Conservation (phyloP, 75 land plant species). For the Larix kaempferi region DNA sequence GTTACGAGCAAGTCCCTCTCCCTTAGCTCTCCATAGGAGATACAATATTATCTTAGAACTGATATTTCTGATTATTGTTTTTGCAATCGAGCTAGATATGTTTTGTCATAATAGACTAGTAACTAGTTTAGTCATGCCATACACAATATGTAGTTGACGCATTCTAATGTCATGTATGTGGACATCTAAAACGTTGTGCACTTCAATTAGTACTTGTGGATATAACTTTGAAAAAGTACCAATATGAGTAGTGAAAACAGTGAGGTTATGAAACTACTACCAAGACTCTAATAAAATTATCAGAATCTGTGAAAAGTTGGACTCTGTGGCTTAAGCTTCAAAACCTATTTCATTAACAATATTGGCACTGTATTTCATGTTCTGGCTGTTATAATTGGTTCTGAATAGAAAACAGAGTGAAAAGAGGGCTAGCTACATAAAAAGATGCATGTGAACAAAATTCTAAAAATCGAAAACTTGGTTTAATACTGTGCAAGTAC, state of each 20-base stretch:
- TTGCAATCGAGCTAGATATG: neutral
- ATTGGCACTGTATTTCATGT: neutral
- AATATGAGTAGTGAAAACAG: neutral
- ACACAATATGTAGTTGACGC: too few species aligned
- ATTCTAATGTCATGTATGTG: too few species aligned
- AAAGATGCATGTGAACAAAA: neutral
- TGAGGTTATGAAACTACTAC: neutral
- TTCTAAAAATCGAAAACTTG: neutral
- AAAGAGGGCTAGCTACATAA: neutral
- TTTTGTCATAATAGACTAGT: neutral
- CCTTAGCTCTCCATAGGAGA: too few species aligned
- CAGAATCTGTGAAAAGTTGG: neutral
- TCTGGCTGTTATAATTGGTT: neutral
- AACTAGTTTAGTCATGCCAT: too few species aligned
- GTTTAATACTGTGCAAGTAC: constrained; percentile 57
- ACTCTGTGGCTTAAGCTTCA: neutral
- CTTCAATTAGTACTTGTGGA: neutral
- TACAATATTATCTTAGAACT: too few species aligned
- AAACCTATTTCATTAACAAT: neutral
- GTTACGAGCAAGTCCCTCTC: too few species aligned
- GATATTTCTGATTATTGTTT: too few species aligned
- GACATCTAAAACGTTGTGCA: neutral
- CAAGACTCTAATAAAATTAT: neutral
- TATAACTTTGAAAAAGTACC: neutral
- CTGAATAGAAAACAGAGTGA: neutral